Evolutionary conservation across 441 rosid species (phyloP), one percentile per base, ranked within the genome.

Genomic region (Breynia disticha): DNA sequence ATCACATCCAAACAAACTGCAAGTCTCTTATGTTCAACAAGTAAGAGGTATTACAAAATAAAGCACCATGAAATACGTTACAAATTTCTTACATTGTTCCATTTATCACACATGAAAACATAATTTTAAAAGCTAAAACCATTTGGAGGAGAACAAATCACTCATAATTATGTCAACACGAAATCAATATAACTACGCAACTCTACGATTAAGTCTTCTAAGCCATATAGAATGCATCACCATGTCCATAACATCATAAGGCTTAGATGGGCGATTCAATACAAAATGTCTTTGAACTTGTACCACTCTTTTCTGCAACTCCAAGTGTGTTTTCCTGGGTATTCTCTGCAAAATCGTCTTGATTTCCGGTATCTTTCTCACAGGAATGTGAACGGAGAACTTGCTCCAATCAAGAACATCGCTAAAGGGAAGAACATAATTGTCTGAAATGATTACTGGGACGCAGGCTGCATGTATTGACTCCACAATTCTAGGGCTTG

Each of bases 181-280:
- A 35, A 32, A 51, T 0, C 35, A 48, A 14, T 35, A 18, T 49
- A 11, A 37, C 15, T 4, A 16, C 19, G 63, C 37, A 14, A 45
- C 12, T 18, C 61, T 58, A 22, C 80, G 60, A 52, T 87, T 85
- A 52, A 90, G 82, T 67, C 96, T 72, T 55, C 97, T 74, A 16
- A 89, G 76, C 93, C 93, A 87, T 11, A 87, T 69, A 13, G 94
- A 84, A 65, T 90, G 95, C 78, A 81, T 59, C 38, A 76, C 78
- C 93, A 87, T 87, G 47, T 79, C 75, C 71, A 81, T 64, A 38
- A 82, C 63, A 67, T 84, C 95, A 53, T 56, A 87, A 39, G 85
- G 84, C 63, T 72, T 74, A 0, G 94, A 70, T 7, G 96, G 89
- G 35, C 89, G 74, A 57, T 87, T 81, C 5, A 84, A 52, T n/a